Evolutionary conservation across 2,329 filamentous ascomycete species (phyloP).

Genomic region (Scedosporium boydii): DNA sequence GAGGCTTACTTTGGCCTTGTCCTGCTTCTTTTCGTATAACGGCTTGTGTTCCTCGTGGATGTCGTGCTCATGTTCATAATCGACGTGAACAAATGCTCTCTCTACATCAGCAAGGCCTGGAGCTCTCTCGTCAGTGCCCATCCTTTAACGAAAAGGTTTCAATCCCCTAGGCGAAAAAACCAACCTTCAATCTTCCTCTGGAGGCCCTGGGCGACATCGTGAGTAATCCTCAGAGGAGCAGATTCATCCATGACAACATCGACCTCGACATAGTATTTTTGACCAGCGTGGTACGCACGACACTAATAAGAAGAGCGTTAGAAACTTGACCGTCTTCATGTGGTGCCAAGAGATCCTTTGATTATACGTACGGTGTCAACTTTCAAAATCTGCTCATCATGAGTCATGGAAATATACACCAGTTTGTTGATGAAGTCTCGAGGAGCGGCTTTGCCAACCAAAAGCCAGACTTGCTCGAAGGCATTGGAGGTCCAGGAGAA

Average conservation of each 20-base stretch:
- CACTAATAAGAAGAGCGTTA: constrained; percentile 21
- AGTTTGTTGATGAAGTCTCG: constrained; percentile 45
- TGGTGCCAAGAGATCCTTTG: not conserved
- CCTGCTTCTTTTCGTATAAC: constrained; percentile 22
- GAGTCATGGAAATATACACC: constrained; percentile 45
- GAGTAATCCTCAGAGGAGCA: constrained; percentile 43
- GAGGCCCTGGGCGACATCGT: constrained; percentile 49
- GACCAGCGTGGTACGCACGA: constrained; percentile 51
- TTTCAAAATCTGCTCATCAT: constrained; percentile 43
- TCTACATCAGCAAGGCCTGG: constrained; percentile 27
- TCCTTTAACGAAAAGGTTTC: constrained; percentile 18
- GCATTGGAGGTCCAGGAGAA: constrained; percentile 52
- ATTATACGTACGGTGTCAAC: constrained; percentile 39
- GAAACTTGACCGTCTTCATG: not conserved
- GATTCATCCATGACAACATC: constrained; percentile 51
- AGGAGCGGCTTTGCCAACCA: constrained; percentile 53
- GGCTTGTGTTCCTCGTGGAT: constrained; percentile 33
- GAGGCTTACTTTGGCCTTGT: constrained; percentile 8
- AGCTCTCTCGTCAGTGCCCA: not conserved
- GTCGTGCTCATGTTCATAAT: constrained; percentile 32
- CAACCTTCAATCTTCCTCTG: constrained; percentile 47
- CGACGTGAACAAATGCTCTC: constrained; percentile 34
- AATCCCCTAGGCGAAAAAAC: not conserved
- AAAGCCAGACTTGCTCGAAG: constrained; percentile 51
- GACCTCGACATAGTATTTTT: constrained; percentile 53